These are phyloP conservation scores for Taxillus chinensis DNA, from an alignment of 164 flowering plant genomes.

Conservation along the genomic window DNA sequence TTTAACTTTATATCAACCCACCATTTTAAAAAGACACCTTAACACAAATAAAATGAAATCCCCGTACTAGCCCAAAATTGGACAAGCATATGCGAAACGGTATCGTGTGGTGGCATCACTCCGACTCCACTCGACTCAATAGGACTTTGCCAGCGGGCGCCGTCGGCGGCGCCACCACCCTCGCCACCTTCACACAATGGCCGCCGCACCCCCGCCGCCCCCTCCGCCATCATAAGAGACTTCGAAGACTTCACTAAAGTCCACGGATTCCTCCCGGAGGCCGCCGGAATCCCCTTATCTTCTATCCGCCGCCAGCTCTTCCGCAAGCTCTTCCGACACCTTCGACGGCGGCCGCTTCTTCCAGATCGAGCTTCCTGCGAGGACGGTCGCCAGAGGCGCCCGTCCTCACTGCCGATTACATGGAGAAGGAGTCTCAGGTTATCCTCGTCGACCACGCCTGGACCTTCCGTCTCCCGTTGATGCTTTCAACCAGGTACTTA, in stretches of 20 bases:
- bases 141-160: too few relatives aligned
- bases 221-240: slow-evolving; percentile 14
- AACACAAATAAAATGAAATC: too few relatives aligned
- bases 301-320: slow-evolving; percentile 55
- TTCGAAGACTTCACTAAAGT: slow-evolving; percentile 68
- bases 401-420: slow-evolving; percentile 38
- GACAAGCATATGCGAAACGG: too few relatives aligned
- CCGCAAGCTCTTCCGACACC: slow-evolving; percentile 65
- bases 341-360: slow-evolving; percentile 84
- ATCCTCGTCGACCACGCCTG: slow-evolving; percentile 93
- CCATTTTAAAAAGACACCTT: too few relatives aligned
- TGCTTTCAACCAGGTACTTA: slow-evolving; percentile 68
- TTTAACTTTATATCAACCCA: too few relatives aligned
- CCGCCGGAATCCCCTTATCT: slow-evolving; percentile 71
- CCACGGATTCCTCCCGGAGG: slow-evolving; percentile 62
- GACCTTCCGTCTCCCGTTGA: slow-evolving; percentile 90
- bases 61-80: too few relatives aligned
- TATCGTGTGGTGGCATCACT: too few relatives aligned
- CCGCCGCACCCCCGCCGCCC: slow-evolving; percentile 7
- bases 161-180: too few relatives aligned
- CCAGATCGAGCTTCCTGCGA: slow-evolving; percentile 66
- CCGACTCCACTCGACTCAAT: too few relatives aligned
- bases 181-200: too few relatives aligned
- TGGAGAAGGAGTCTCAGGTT: slow-evolving; percentile 54
- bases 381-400: slow-evolving; percentile 57